A percentile compares a stretch with the other conserved stretches of the same genome.
These are phyloP conservation scores for Pythium grandisporangium DNA, from an alignment of 352 stramenopile genomes.

Conservation along the genomic window DNA sequence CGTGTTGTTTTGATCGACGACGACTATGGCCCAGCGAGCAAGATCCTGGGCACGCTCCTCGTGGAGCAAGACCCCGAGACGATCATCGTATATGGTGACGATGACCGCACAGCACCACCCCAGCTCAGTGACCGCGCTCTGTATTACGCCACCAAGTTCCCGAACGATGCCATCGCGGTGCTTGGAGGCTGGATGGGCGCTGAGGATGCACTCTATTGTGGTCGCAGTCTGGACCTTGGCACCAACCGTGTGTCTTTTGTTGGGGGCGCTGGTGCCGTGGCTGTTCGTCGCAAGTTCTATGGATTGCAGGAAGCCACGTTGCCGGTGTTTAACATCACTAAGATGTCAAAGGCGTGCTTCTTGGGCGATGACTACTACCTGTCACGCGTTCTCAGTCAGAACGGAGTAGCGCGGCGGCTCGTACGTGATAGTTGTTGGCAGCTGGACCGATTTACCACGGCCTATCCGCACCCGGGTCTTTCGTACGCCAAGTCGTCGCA, in stretches of 20 bases:
- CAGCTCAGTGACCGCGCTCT: constrained; percentile 28
- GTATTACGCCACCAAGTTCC: constrained; percentile 37
- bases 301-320: constrained; percentile 17
- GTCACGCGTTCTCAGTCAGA: constrained; percentile 31
- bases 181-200: constrained; percentile 38
- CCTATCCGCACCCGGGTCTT: constrained; percentile 21
- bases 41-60: constrained; percentile 36
- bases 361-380: constrained; percentile 47
- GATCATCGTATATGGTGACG: constrained; percentile 50
- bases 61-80: constrained; percentile 46
- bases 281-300: constrained; percentile 40
- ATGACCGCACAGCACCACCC: constrained; percentile 29
- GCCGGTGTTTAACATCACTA: constrained; percentile 25
- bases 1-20: constrained; percentile 30
- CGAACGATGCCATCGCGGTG: constrained; percentile 33
- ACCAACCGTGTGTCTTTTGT: constrained; percentile 47
- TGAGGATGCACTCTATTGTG: constrained; percentile 39
- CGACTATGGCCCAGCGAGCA: constrained; percentile 44
- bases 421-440: constrained; percentile 50
- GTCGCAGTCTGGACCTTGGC: constrained; percentile 31
- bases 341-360: constrained; percentile 38
- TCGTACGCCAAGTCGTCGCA: constrained; percentile 22
- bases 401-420: constrained; percentile 24
- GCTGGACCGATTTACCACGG: constrained; percentile 12
- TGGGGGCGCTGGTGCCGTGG: constrained; percentile 36